Percentiles rank a stretch among this genome's conserved stretches.
phyloP scores from a whole-genome alignment of 1,284 basidiomycete species.

The Cryptococcus hybrid region DNA sequence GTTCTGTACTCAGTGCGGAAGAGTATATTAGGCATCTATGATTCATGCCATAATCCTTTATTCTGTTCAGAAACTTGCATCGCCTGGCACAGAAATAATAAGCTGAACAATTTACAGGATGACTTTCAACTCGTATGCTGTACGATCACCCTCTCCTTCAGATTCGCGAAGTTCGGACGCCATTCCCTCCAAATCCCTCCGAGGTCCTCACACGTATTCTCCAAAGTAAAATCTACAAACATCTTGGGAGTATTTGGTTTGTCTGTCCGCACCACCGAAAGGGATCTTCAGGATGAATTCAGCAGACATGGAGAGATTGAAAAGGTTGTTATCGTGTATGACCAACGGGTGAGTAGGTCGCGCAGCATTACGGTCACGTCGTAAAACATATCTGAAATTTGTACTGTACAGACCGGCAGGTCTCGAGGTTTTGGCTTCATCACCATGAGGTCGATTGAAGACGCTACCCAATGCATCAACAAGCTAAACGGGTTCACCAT shows the following conservation, averaged over 20 bases:
- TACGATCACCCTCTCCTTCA: not conserved
- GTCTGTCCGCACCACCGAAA: constrained; percentile 89
- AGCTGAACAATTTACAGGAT: too few relatives aligned
- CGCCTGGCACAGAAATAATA: too few relatives aligned
- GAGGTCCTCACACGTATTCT: not conserved
- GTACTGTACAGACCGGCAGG: constrained; percentile 71
- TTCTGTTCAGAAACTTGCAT: too few relatives aligned
- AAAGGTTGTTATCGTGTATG: constrained; percentile 98
- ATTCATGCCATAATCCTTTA: too few relatives aligned
- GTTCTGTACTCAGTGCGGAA: too few relatives aligned
- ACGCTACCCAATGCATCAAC: constrained; percentile 81
- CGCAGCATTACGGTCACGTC: too few relatives aligned
- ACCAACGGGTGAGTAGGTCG: constrained; percentile 73
- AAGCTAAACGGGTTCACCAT: constrained; percentile 91
- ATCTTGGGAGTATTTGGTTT: constrained; percentile 96
- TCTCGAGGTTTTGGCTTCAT: constrained; percentile 98
- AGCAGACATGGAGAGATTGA: constrained; percentile 83
- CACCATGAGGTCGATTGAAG: constrained; percentile 82
- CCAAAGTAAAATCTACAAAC: constrained; percentile 70
- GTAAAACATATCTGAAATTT: not conserved
- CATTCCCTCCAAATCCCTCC: not conserved
- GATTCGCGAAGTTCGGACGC: not conserved
- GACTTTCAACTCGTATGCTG: not conserved
- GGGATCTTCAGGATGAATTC: constrained; percentile 93
- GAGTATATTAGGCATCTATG: too few relatives aligned